phyloP scores from a whole-genome alignment of 169 alveolate species.

The Plasmodium falciparum region DNA sequence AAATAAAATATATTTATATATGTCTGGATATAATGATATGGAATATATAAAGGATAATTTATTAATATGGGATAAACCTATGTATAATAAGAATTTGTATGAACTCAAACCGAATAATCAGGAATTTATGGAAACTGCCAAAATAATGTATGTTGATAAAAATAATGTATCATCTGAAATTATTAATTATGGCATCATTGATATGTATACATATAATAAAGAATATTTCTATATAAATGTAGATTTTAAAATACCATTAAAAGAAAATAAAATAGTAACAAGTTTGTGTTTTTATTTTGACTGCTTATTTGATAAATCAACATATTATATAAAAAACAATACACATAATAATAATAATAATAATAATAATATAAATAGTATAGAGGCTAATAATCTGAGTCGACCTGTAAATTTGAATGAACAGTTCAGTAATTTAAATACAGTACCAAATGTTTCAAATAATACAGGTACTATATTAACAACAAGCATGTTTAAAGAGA shows the following conservation, averaged over 20 bases:
- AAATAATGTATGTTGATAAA: slow-evolving; percentile 78
- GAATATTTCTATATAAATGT: slow-evolving; percentile 10
- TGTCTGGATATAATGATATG: slow-evolving; percentile 94
- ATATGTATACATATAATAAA: slow-evolving; percentile 77
- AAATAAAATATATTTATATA: slow-evolving; percentile 90
- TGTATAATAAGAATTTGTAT: slow-evolving; percentile 78
- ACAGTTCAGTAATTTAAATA: slow-evolving; percentile 28
- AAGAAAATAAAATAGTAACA: slow-evolving; percentile 50
- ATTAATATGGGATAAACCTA: slow-evolving; percentile 90
- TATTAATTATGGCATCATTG: slow-evolving; percentile 70
- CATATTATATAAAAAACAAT: slow-evolving; percentile 46
- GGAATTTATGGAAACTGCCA: slow-evolving; percentile 77
- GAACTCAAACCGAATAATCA: slow-evolving; percentile 77
- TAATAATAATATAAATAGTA: not conserved
- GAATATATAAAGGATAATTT: slow-evolving; percentile 93
- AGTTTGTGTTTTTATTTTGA: slow-evolving; percentile 80
- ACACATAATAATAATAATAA: not conserved
- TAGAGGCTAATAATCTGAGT: too few relatives aligned
- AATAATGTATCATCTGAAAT: slow-evolving; percentile 76
- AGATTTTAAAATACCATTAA: slow-evolving; percentile 58
- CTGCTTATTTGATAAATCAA: slow-evolving; percentile 72
- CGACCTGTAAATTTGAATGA: too few relatives aligned
- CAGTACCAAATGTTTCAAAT: slow-evolving; percentile 11
- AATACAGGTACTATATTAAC: slow-evolving; percentile 65
- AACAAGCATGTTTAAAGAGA: slow-evolving; percentile 80